Evolutionary conservation across 1,284 basidiomycete species (phyloP).

Genomic region (Rhodotorula glutinis): DNA sequence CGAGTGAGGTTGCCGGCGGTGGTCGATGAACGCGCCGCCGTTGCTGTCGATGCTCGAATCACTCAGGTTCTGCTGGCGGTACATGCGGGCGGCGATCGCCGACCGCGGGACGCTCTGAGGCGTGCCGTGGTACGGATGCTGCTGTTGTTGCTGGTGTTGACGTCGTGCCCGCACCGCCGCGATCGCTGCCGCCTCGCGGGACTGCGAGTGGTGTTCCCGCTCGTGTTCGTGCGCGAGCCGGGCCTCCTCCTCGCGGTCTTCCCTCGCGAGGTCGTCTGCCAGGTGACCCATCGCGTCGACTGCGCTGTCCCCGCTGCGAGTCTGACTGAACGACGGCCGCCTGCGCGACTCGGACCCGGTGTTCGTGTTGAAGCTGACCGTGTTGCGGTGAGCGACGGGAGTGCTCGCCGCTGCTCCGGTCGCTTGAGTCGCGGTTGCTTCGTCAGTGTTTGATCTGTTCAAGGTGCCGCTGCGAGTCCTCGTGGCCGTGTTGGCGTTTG

Average conservation of each 20-base stretch:
- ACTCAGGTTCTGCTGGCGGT: constrained; percentile 42
- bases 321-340: constrained; percentile 22
- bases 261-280: constrained; percentile 37
- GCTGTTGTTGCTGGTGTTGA: neutral
- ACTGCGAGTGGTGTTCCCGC: neutral
- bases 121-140: constrained; percentile 14
- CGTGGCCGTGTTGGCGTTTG: constrained; percentile 11
- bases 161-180: neutral
- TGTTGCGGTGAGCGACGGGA: constrained; percentile 12
- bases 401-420: neutral
- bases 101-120: constrained; percentile 11
- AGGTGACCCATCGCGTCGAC: constrained; percentile 37
- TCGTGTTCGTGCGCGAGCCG: constrained; percentile 16
- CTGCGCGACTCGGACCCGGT: constrained; percentile 6
- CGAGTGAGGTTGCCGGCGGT: constrained; percentile 40
- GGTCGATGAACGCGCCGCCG: constrained; percentile 44
- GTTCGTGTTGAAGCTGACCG: constrained; percentile 2
- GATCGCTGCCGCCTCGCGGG: neutral
- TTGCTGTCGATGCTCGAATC: constrained; percentile 45
- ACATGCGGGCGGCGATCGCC: constrained; percentile 38
- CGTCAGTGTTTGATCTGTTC: neutral
- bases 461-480: constrained; percentile 1
- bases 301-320: constrained; percentile 5
- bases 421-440: neutral
- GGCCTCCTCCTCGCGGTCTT: constrained; percentile 31